These are phyloP conservation scores for Lentinula guzmanii DNA, from an alignment of 768 basidiomycete species.

Conservation along the genomic window DNA sequence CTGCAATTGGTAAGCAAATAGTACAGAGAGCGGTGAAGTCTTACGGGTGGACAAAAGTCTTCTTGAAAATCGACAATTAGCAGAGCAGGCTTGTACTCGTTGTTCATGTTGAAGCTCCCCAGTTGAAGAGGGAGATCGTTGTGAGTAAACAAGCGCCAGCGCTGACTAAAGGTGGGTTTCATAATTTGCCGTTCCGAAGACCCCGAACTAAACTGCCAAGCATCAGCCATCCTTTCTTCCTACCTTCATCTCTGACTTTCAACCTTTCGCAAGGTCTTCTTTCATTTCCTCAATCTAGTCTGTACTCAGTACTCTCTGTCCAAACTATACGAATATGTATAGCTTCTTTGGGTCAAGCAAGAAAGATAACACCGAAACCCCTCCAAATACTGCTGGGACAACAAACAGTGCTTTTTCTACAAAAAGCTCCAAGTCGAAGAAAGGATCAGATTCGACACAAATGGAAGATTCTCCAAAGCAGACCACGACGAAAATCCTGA, in stretches of 20 bases:
- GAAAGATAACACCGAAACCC: background rate
- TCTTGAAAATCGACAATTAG: slow-evolving; percentile 78
- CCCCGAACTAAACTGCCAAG: background rate
- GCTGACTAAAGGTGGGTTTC: background rate
- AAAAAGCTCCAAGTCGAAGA: background rate
- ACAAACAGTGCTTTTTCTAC: background rate
- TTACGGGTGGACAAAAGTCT: slow-evolving; percentile 54
- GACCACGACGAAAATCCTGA: slow-evolving; percentile 40
- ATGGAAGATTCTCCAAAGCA: background rate
- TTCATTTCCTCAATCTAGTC: too few species aligned
- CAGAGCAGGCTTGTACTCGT: slow-evolving; percentile 40
- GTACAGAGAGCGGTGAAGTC: background rate
- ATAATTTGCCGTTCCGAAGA: background rate
- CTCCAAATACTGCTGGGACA: background rate
- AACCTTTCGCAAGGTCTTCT: background rate
- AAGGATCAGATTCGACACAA: background rate
- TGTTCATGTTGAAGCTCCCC: background rate
- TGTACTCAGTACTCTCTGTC: background rate
- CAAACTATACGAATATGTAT: background rate
- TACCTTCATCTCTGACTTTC: background rate
- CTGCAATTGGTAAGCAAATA: background rate
- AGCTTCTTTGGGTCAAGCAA: background rate
- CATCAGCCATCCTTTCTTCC: background rate
- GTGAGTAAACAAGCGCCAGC: background rate
- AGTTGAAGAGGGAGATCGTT: background rate